Evolutionary conservation across 768 basidiomycete species (phyloP).

Genomic region (Jaapia argillacea): DNA sequence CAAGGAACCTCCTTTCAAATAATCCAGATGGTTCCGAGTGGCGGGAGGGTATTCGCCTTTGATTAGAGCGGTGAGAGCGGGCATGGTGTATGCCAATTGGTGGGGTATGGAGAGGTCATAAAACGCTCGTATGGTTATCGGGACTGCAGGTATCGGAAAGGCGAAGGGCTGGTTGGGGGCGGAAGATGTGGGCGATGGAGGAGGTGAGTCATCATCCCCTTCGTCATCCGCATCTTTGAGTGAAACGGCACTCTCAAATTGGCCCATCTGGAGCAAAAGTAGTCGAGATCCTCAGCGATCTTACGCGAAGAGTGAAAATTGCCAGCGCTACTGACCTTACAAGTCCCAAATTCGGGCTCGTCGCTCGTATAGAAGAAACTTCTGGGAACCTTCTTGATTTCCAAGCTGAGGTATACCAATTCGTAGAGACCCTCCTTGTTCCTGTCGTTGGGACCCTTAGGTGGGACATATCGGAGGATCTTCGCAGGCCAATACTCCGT

Average conservation of each 20-base stretch:
- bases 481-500: constrained; percentile 58
- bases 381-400: constrained; percentile 28
- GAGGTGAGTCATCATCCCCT: constrained; percentile 15
- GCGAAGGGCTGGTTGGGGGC: constrained; percentile 31
- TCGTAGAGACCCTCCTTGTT: constrained; percentile 36
- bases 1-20: constrained; percentile 47
- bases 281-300: neutral
- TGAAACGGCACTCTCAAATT: constrained; percentile 36
- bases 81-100: constrained; percentile 60
- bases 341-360: constrained; percentile 52
- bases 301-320: constrained; percentile 1
- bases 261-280: constrained; percentile 34
- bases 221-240: constrained; percentile 27
- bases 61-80: constrained; percentile 50
- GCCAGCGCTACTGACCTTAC: constrained; percentile 31
- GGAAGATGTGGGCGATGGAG: constrained; percentile 19
- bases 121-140: too few relatives aligned
- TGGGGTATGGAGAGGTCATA: constrained; percentile 35
- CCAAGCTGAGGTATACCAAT: constrained; percentile 51
- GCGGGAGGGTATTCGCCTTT: constrained; percentile 47
- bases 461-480: constrained; percentile 40
- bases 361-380: constrained; percentile 47
- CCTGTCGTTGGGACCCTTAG: constrained; percentile 28
- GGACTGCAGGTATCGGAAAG: constrained; percentile 26
- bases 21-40: constrained; percentile 34